Evolutionary conservation across 1,139 yeast species (phyloP).

Genomic region (Yamadazyma pseudoaaseri): DNA sequence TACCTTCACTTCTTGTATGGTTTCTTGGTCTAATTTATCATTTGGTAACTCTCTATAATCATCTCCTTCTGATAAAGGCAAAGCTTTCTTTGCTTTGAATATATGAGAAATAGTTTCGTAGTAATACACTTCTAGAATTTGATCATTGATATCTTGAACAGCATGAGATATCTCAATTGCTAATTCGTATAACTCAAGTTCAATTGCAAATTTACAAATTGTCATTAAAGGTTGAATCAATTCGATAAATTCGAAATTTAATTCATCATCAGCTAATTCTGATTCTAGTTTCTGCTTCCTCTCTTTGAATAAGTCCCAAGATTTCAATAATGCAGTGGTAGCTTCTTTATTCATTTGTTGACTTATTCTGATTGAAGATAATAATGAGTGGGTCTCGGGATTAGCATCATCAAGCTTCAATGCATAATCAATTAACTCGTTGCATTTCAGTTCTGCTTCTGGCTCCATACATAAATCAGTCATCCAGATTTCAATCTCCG

Average conservation of each 20-base stretch:
- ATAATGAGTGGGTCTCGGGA: slow-evolving; percentile 79
- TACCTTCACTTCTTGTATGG: slow-evolving; percentile 45
- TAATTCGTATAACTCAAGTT: slow-evolving; percentile 67
- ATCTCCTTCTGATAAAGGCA: slow-evolving; percentile 23
- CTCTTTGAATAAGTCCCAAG: slow-evolving; percentile 68
- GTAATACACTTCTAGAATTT: slow-evolving; percentile 74
- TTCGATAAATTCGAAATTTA: slow-evolving; percentile 56
- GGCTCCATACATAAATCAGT: slow-evolving; percentile 96
- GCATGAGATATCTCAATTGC: slow-evolving; percentile 61
- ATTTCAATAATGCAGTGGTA: slow-evolving; percentile 56
- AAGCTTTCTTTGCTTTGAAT: slow-evolving; percentile 48
- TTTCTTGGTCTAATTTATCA: slow-evolving; percentile 27
- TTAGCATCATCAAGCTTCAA: slow-evolving; percentile 56
- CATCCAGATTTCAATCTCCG: slow-evolving; percentile 97
- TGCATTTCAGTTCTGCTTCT: slow-evolving; percentile 82
- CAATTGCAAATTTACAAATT: slow-evolving; percentile 72
- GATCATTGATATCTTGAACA: slow-evolving; percentile 78
- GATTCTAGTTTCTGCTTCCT: slow-evolving; percentile 53
- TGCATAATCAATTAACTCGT: slow-evolving; percentile 65
- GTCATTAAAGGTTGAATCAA: slow-evolving; percentile 68
- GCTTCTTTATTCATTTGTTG: slow-evolving; percentile 82
- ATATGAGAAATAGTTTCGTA: slow-evolving; percentile 77
- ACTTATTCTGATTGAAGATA: slow-evolving; percentile 87
- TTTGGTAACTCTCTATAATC: slow-evolving; percentile 47
- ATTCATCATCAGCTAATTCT: slow-evolving; percentile 28